Evolutionary conservation across 495 filamentous ascomycete species (phyloP), one percentile per base, ranked within the genome.

Genomic region (Aspergillus coremiiformis): DNA sequence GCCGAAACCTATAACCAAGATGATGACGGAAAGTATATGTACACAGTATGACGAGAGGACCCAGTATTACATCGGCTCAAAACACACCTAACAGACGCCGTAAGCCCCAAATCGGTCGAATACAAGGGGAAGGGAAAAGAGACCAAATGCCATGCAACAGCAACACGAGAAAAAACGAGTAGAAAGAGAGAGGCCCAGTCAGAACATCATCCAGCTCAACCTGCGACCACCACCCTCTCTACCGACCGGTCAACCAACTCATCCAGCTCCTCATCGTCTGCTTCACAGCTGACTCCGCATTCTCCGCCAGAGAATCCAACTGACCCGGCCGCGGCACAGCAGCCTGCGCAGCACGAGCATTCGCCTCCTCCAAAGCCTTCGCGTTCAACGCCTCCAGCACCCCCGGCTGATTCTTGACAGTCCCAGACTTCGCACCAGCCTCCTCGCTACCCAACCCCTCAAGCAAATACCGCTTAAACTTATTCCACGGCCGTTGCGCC

Each of bases 371-470:
- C 10, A 33, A 43, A 32, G 54, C 54, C 61, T 67, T 67, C n/a
- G 63, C 63, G 46, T 67, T 61, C 8, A 71, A 55, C 22, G 79
- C 82, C 19, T 74, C 66, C 43, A 65, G 44, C 12, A 73, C 65
- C 17, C 59, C 54, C 15, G 58, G 56, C 49, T 60, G 64, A 44
- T 32, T 62, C 43, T 47, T 58, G 19, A 39, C 30, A 4, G 47
- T 35, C 11, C 1, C 12, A n/a, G 11, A 10, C 32, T 35, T 35
- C 11, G 64, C 60, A 21, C 60, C 53, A 49, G 67, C 60, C 50
- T 77, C 77, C 44, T 77, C 78, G 39, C 63, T 62, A 58, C 78
- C 78, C 62, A 80, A 58, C 53, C 72, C 77, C 7, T 71, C 71
- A 39, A 71, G 60, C 7, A 77, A 58, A 56, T 67, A 70, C 44